Base-by-base conservation (phyloP, 2,329 filamentous ascomycete genomes). In the Talaromyces sp. region DNA sequence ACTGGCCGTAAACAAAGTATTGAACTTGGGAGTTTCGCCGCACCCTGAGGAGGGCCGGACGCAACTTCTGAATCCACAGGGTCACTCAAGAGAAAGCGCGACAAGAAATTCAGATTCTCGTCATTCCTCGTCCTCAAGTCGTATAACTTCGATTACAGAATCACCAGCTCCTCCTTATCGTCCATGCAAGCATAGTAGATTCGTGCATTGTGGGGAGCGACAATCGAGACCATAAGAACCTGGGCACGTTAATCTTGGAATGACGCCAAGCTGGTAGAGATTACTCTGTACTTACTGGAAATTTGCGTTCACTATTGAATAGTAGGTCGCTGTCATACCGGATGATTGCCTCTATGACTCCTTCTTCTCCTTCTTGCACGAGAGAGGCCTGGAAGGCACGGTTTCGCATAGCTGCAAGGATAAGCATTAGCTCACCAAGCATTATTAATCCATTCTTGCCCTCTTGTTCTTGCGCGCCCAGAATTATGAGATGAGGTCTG, bases 261-360 rank as follows among this genome's bases (percentile, higher is more conserved):
- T 41, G 13, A 24, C 11, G 49, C 24, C 19, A 19, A 10, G 1
- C 31, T 29, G 29, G 50, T 8, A n/a, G 19, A 58, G 29, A 54
- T n/a, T n/a, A n/a, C n/a, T n/a, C n/a, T n/a, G 4, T n/a, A 54
- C 58, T 24, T n/a, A 59, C 58, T 19, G 58, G 58, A 51, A 60
- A 60, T 26, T n/a, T 46, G 10, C n/a, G n/a, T 41, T 60, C 58
- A 14, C 53, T 31, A 14, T 35, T 38, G 43, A 60, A 59, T 13
- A 50, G 14, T 14, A 56, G 29, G 13, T 57, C 58, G 46, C 24
- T 3, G n/a, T 51, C 14, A 5, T 11, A 7, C 14, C 21, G n/a
- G 1, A 21, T 21, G 9, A 35, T 13, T 29, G 2, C 24, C 29
- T 31, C 7, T 19, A 41, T 19, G 5, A 32, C 38, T 17, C 19